These are phyloP conservation scores for Nakazawaea molendinolei DNA, from an alignment of 805 yeast species.

Conservation along the genomic window DNA sequence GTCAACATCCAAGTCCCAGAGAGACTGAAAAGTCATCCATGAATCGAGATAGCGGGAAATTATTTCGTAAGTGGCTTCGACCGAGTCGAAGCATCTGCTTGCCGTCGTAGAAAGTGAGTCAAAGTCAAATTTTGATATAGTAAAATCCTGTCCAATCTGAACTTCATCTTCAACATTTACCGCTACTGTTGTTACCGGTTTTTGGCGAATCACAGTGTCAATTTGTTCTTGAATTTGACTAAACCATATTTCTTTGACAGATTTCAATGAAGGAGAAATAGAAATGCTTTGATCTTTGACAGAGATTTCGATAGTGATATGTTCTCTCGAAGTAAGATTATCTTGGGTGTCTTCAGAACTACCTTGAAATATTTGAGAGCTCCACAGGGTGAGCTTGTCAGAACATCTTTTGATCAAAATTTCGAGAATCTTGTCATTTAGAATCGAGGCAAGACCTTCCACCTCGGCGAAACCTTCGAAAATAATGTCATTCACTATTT, in stretches of 20 bases:
- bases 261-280: conserved; percentile 34
- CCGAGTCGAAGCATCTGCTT: conserved; percentile 16
- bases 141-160: too few species aligned
- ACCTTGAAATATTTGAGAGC: not conserved
- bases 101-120: conserved; percentile 11
- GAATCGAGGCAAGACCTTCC: conserved; percentile 20
- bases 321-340: conserved; percentile 10
- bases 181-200: conserved; percentile 16
- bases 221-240: conserved; percentile 21
- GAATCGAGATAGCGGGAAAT: conserved; percentile 32
- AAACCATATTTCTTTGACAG: conserved; percentile 27
- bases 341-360: not conserved
- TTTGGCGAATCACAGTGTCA: too few species aligned
- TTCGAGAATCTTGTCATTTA: conserved; percentile 27
- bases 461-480: conserved; percentile 32
- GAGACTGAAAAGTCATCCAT: conserved; percentile 51
- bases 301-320: conserved; percentile 27
- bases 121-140: not conserved
- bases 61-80: conserved; percentile 26
- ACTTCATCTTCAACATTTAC: not conserved
- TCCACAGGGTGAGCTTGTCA: conserved; percentile 12
- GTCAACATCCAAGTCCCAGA: conserved; percentile 51
- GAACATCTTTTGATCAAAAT: conserved; percentile 24
- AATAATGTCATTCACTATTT: conserved; percentile 25
- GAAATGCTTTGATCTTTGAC: conserved; percentile 30